phyloP scores from a whole-genome alignment of 208 protist species.

The Kentomonas sorsogonicus region DNA sequence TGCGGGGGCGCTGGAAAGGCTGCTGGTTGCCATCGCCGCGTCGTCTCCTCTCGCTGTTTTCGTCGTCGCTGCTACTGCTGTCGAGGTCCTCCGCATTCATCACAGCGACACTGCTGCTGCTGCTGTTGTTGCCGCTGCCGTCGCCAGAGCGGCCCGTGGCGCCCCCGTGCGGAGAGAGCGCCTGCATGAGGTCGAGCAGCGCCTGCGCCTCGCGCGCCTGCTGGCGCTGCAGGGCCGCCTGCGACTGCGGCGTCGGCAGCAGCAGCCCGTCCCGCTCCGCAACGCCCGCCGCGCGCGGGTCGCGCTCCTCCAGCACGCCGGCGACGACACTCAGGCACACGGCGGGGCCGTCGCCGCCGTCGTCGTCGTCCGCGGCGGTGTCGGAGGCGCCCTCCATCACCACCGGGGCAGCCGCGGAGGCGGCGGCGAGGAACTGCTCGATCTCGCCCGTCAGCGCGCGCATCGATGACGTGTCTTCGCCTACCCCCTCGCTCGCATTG shows the following conservation, averaged over 20 bases:
- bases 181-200: conserved; percentile 62
- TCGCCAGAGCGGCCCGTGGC: conserved; percentile 1
- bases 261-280: conserved; percentile 35
- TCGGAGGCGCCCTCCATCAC: conserved; percentile 1
- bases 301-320: conserved; percentile 63
- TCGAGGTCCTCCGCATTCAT: conserved; percentile 67
- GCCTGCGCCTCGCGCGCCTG: conserved; percentile 64
- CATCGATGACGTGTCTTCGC: conserved; percentile 26
- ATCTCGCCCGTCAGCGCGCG: conserved; percentile 36
- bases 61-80: conserved; percentile 56
- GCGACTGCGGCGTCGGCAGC: conserved; percentile 49
- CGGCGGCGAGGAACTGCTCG: conserved; percentile 46
- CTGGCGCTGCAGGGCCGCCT: conserved; percentile 38
- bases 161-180: conserved; percentile 21
- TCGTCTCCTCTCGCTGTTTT: conserved; percentile 8
- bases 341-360: conserved; percentile 6
- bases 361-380: neutral
- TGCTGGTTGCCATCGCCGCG: neutral
- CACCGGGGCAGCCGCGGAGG: conserved; percentile 6
- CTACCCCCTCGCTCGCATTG: neutral
- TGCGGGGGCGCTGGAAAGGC: conserved; percentile 16
- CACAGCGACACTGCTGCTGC: conserved; percentile 35
- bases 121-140: conserved; percentile 1
- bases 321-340: conserved; percentile 80
- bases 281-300: conserved; percentile 1